A percentile compares a stretch with the other conserved stretches of the same genome.
phyloP scores from a whole-genome alignment of 2,329 filamentous ascomycete species.

The Colletotrichum nymphaeae region DNA sequence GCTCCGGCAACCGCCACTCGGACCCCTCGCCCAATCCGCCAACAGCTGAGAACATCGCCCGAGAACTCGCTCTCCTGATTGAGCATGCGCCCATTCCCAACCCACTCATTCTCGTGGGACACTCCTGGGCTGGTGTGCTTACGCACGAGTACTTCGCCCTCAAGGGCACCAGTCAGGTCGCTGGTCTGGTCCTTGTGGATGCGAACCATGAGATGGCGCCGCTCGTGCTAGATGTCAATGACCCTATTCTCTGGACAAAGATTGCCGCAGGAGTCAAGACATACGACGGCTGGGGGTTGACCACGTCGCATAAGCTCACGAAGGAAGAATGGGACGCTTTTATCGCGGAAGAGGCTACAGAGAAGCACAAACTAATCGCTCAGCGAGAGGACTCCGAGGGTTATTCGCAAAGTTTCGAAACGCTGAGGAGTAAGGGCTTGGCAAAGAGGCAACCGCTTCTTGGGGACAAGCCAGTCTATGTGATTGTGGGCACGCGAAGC shows the following conservation, averaged over 20 bases:
- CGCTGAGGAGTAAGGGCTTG: neutral
- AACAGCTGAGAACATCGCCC: slow-evolving; percentile 13
- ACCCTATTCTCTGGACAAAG: slow-evolving; percentile 1
- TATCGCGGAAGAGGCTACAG: slow-evolving; percentile 5
- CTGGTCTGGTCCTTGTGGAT: slow-evolving; percentile 15
- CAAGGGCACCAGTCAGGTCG: neutral
- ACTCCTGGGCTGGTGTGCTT: slow-evolving; percentile 25
- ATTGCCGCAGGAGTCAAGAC: slow-evolving; percentile 4
- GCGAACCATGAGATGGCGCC: slow-evolving; percentile 17
- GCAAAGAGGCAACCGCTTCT: neutral
- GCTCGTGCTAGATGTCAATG: slow-evolving; percentile 12
- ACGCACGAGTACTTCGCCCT: slow-evolving; percentile 19
- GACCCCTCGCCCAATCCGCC: neutral
- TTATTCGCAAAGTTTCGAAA: slow-evolving; percentile 14
- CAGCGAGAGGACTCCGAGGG: neutral
- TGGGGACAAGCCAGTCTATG: slow-evolving; percentile 8
- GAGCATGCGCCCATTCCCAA: neutral
- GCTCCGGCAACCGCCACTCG: slow-evolving; percentile 17
- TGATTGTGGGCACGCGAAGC: slow-evolving; percentile 12
- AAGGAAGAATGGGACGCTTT: slow-evolving; percentile 20
- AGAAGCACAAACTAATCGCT: slow-evolving; percentile 4
- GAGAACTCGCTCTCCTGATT: slow-evolving; percentile 4
- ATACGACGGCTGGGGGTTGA: slow-evolving; percentile 6
- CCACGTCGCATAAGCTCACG: slow-evolving; percentile 12
- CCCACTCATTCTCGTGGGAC: slow-evolving; percentile 3